phyloP scores from a whole-genome alignment of 2,329 filamentous ascomycete species.

The Boeremia lycopersici region DNA sequence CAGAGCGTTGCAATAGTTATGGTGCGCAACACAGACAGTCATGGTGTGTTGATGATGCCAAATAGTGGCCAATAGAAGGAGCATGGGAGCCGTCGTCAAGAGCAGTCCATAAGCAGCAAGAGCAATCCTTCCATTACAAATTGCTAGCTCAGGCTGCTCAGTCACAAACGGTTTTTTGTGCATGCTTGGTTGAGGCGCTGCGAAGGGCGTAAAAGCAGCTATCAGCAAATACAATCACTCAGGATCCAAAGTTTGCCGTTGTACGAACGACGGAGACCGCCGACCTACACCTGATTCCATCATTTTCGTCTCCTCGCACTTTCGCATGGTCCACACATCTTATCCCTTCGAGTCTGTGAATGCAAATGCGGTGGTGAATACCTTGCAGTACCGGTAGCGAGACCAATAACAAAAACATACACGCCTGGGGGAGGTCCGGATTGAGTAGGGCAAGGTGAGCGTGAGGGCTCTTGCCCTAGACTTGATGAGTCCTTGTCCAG shows the following conservation, averaged over 20 bases:
- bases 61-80: not conserved
- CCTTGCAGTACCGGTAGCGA: not conserved
- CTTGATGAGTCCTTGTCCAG: constrained; percentile 8
- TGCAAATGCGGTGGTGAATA: too few species aligned
- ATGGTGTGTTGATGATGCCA: not conserved
- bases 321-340: too few species aligned
- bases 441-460: not conserved
- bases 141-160: too few species aligned
- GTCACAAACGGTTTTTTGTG: too few species aligned
- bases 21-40: not conserved
- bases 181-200: too few species aligned
- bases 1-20: not conserved
- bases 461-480: not conserved
- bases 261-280: too few species aligned
- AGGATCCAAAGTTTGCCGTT: too few species aligned
- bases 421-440: not conserved
- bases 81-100: not conserved
- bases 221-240: too few species aligned
- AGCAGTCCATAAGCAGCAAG: not conserved
- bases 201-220: too few species aligned
- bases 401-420: not conserved
- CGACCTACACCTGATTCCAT: too few species aligned
- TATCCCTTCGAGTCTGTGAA: too few species aligned
- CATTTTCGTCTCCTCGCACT: too few species aligned
- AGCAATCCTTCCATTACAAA: not conserved